These are phyloP conservation scores for Diaporthe ampelina DNA, from an alignment of 2,329 filamentous ascomycete genomes.

Conservation along the genomic window DNA sequence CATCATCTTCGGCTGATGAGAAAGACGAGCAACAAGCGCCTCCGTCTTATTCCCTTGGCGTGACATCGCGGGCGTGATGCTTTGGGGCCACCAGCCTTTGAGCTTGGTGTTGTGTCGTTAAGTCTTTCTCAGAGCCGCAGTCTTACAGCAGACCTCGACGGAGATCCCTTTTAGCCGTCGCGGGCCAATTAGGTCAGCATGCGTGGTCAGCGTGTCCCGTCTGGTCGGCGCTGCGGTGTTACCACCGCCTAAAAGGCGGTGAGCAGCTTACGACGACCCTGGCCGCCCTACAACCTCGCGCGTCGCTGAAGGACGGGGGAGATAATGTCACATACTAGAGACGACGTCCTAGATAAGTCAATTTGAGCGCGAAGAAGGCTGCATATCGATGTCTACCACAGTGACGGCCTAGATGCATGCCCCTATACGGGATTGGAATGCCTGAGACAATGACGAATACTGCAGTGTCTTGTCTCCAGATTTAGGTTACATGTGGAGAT, in stretches of 20 bases:
- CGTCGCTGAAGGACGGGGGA: too few species aligned
- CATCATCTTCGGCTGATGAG: not conserved
- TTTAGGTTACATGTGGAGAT: too few species aligned
- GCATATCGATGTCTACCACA: too few species aligned
- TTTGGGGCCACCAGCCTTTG: not conserved
- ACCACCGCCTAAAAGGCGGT: slow-evolving; percentile 8
- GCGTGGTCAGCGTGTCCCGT: too few species aligned
- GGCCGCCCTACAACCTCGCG: not conserved
- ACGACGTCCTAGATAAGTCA: too few species aligned
- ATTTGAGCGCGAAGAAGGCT: too few species aligned
- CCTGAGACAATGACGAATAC: too few species aligned
- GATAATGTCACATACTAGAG: too few species aligned
- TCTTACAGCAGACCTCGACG: too few species aligned
- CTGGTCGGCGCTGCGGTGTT: not conserved
- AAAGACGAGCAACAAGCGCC: not conserved
- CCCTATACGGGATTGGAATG: too few species aligned
- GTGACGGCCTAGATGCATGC: too few species aligned
- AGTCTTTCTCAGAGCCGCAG: not conserved
- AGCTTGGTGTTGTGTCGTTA: not conserved
- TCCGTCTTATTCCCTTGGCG: not conserved
- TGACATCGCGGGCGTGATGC: not conserved
- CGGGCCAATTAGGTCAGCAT: not conserved
- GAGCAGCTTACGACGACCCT: not conserved
- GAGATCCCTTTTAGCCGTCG: not conserved
- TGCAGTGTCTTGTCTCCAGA: too few species aligned